Evolutionary conservation across 768 basidiomycete genomes (phyloP).

Genomic region (Mycena rosella): DNA sequence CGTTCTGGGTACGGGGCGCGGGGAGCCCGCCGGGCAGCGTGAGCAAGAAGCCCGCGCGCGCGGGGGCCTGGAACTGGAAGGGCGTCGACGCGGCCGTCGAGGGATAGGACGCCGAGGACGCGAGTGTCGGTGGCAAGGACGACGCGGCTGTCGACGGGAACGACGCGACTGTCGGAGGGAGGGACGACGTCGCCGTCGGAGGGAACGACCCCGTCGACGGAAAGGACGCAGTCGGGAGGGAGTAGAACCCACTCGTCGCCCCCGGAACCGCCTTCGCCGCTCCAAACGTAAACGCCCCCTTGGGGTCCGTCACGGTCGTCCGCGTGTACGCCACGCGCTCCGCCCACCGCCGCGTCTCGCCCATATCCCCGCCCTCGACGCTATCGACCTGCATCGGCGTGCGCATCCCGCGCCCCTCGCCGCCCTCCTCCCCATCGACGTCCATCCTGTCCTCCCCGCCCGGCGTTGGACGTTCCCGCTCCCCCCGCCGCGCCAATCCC

Average conservation of each 20-base stretch:
- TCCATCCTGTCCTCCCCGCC: constrained; percentile 34
- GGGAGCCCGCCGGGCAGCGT: constrained; percentile 6
- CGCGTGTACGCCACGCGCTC: constrained; percentile 34
- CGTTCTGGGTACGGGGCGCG: not conserved
- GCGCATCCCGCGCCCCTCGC: constrained; percentile 23
- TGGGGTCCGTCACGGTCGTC: not conserved
- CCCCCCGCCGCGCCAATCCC: constrained; percentile 10
- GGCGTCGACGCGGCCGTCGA: constrained; percentile 2
- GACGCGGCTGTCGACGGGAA: not conserved
- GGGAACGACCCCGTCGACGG: constrained; percentile 5
- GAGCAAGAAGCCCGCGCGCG: constrained; percentile 24
- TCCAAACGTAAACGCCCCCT: constrained; percentile 15
- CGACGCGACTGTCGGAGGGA: not conserved
- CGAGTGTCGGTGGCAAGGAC: not conserved
- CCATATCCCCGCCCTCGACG: constrained; percentile 9
- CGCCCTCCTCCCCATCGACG: constrained; percentile 17
- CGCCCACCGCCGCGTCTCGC: constrained; percentile 32
- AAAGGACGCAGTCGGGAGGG: constrained; percentile 8
- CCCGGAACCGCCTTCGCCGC: constrained; percentile 1
- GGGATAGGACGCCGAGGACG: not conserved
- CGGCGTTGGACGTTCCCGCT: too few species aligned
- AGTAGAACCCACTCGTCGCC: constrained; percentile 16
- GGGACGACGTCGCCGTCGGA: too few species aligned
- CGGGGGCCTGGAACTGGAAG: constrained; percentile 27
- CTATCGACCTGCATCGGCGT: constrained; percentile 35